Base-by-base conservation (phyloP, 2,329 filamentous ascomycete species). In the Epichloe elymi region DNA sequence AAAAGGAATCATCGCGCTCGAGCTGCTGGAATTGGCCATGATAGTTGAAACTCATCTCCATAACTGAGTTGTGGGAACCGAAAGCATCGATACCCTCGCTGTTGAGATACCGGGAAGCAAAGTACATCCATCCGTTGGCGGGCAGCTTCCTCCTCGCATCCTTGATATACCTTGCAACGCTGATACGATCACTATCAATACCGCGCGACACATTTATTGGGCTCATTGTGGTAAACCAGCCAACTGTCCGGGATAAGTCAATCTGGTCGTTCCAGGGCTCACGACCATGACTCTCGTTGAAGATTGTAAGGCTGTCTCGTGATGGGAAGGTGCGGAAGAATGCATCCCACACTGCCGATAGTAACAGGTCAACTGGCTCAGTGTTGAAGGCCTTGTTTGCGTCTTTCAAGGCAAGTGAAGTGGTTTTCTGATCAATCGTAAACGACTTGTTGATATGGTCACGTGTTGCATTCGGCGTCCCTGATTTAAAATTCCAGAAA, bases 161-260 rank as follows among this genome's bases (percentile, higher is more conserved):
- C 23, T 49, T 50, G 17, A 46, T 30, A 10, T 36, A 42, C 36
- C 43, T 46, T 8, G 45, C 40, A 42, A 33, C n/a, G 12, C 44
- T 35, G 15, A 15, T 40, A 11, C 3, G 36, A 6, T 41, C n/a
- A 8, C 20, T 37, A 12, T 33, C 19, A 30, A 19, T 33, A 10
- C 12, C n/a, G 15, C 44, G 30, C 4, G 30, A 42, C n/a, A 54
- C 36, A 1, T 50, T 46, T 12, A 65, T 51, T 0, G 67, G 66
- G 20, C 54, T 58, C 30, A 69, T 54, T 1, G 62, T 64, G 0
- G 67, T 68, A 52, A 69, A 69, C 67, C 67, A 69, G 6, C 67
- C 67, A 1, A 69, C 65, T 2, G 65, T 68, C 19, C 59, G 45
- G 5, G 63, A 61, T 1, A 65, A 50, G 51, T 69, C 63, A n/a